phyloP scores from a whole-genome alignment of 208 protist genomes.

The Porcisia hertigi region DNA sequence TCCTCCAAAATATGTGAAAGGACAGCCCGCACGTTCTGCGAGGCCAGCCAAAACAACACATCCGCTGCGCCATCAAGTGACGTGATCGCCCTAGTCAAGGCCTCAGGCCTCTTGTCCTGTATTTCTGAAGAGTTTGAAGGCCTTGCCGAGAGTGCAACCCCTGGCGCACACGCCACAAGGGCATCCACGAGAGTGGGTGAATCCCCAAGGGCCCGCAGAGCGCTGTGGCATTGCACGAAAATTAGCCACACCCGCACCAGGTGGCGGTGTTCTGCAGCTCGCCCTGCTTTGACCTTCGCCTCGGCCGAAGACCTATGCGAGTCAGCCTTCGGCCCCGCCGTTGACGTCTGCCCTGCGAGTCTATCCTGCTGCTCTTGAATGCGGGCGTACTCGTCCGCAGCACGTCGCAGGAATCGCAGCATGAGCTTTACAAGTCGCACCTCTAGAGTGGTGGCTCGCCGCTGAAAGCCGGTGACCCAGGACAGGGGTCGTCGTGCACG shows the following conservation, averaged over 20 bases:
- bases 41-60: conserved; percentile 1
- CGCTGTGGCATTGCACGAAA: conserved; percentile 21
- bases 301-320: neutral
- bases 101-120: neutral
- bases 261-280: neutral
- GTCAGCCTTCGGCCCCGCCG: neutral
- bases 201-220: conserved; percentile 10
- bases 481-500: neutral
- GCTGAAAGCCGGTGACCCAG: conserved; percentile 13
- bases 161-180: conserved; percentile 24
- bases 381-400: conserved; percentile 20
- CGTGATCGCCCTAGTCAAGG: neutral
- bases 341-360: neutral
- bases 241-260: neutral
- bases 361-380: conserved; percentile 3
- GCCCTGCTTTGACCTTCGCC: neutral
- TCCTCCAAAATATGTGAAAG: neutral
- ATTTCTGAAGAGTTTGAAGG: neutral
- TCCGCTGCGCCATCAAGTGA: conserved; percentile 1
- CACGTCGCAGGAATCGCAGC: conserved; percentile 17
- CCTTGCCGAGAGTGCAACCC: neutral
- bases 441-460: conserved; percentile 21
- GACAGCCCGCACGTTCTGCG: neutral
- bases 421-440: conserved; percentile 27
- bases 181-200: conserved; percentile 23